Evolutionary conservation across 2,329 filamentous ascomycete species (phyloP).

Genomic region (Westerdykella aurantiaca): DNA sequence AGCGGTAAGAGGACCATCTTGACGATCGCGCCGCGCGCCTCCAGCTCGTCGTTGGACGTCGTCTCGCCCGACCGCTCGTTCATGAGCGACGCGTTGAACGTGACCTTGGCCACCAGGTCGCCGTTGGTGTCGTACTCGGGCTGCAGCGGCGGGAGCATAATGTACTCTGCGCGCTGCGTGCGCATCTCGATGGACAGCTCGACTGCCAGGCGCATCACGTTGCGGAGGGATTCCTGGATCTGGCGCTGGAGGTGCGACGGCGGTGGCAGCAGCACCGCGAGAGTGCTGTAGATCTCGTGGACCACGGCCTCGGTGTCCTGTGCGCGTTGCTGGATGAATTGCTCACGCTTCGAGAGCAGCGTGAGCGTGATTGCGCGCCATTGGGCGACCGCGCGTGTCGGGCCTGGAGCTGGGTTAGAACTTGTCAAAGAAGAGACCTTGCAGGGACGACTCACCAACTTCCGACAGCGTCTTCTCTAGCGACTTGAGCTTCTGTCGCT

Average conservation of each 20-base stretch:
- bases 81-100: slow-evolving; percentile 92
- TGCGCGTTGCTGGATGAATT: slow-evolving; percentile 76
- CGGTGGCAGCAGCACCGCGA: slow-evolving; percentile 80
- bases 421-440: neutral
- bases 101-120: slow-evolving; percentile 78
- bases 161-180: slow-evolving; percentile 91
- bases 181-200: slow-evolving; percentile 95
- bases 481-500: slow-evolving; percentile 93
- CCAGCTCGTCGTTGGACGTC: slow-evolving; percentile 71
- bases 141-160: slow-evolving; percentile 93
- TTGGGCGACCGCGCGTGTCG: slow-evolving; percentile 81
- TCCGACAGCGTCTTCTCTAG: slow-evolving; percentile 88
- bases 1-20: slow-evolving; percentile 92
- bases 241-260: slow-evolving; percentile 73
- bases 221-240: slow-evolving; percentile 76
- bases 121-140: slow-evolving; percentile 93
- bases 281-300: slow-evolving; percentile 77
- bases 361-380: slow-evolving; percentile 96
- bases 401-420: slow-evolving; percentile 42
- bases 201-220: slow-evolving; percentile 83
- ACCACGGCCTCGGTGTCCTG: slow-evolving; percentile 95
- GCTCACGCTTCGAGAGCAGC: slow-evolving; percentile 70
- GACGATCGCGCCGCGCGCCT: slow-evolving; percentile 69
- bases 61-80: slow-evolving; percentile 76
- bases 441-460: slow-evolving; percentile 50